phyloP scores from a whole-genome alignment of 768 basidiomycete species.

The Tylopilus plumbeoviolaceoides region DNA sequence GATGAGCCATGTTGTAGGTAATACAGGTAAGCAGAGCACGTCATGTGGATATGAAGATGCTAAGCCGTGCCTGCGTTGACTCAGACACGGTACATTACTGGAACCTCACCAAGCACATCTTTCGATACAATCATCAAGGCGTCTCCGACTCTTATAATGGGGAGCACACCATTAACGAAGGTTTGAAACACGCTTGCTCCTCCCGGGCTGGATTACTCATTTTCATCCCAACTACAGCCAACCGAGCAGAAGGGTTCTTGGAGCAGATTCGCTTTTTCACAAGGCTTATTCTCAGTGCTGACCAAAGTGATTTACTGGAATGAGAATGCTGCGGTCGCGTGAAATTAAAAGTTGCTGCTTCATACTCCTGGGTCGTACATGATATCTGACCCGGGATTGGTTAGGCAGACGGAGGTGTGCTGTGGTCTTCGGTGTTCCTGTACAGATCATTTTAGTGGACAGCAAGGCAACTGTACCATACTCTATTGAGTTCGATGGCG shows the following conservation, averaged over 20 bases:
- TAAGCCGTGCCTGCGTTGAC: constrained; percentile 12
- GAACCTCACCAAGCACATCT: constrained; percentile 44
- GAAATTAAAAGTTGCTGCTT: too few species aligned
- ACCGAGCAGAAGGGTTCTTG: constrained; percentile 30
- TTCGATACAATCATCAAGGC: constrained; percentile 39
- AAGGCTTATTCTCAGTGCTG: constrained; percentile 31
- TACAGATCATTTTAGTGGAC: too few species aligned
- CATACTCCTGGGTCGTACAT: too few species aligned
- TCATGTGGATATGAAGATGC: constrained; percentile 16
- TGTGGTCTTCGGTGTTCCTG: too few species aligned
- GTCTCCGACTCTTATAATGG: constrained; percentile 34
- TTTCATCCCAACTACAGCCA: constrained; percentile 15
- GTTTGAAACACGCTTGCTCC: constrained; percentile 3
- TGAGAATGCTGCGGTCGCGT: not conserved
- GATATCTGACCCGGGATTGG: too few species aligned
- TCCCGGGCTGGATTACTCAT: constrained; percentile 6
- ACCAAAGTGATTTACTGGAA: constrained; percentile 22
- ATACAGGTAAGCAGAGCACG: constrained; percentile 18
- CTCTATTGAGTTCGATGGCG: too few species aligned
- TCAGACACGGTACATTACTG: constrained; percentile 44
- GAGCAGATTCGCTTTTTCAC: constrained; percentile 29
- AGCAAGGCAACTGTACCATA: too few species aligned
- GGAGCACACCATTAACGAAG: constrained; percentile 29
- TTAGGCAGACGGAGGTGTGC: too few species aligned
- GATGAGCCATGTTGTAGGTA: constrained; percentile 11